Conservation (phyloP, 2,329 filamentous ascomycete species). For the Chaetomium sp. region DNA sequence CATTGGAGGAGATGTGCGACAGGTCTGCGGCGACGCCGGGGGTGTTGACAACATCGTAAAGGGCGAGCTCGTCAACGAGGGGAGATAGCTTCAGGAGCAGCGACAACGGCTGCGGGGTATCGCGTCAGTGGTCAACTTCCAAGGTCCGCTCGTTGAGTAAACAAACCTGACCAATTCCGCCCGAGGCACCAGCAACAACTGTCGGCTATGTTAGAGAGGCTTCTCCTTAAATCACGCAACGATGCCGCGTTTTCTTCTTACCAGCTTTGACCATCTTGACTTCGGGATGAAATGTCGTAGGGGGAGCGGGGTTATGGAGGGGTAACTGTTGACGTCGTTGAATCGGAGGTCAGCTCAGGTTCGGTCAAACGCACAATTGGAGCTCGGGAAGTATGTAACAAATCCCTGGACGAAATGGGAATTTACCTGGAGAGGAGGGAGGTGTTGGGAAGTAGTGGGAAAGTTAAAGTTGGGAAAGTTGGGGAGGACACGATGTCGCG, state of each 20-base stretch:
- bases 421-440: not conserved
- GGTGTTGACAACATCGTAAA: conserved; percentile 99
- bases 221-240: conserved; percentile 24
- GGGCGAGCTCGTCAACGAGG: conserved; percentile 85
- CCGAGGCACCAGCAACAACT: conserved; percentile 92
- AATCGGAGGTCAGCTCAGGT: conserved; percentile 19
- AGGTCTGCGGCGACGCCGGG: conserved; percentile 95
- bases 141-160: not conserved
- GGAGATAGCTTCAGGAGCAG: conserved; percentile 91
- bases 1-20: conserved; percentile 92
- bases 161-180: conserved; percentile 95
- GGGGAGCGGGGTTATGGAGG: conserved; percentile 16
- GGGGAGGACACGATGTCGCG: conserved; percentile 17
- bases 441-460: not conserved
- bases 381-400: not conserved
- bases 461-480: conserved; percentile 8
- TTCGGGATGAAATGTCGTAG: conserved; percentile 14
- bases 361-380: conserved; percentile 9
- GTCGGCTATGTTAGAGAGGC: conserved; percentile 23
- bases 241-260: conserved; percentile 29
- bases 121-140: conserved; percentile 29
- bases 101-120: conserved; percentile 73
- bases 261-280: conserved; percentile 46
- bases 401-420: not conserved
- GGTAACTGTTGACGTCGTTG: not conserved